A percentile compares a stretch with the other conserved stretches of the same genome.
Evolutionary conservation across 192 early-diverging fungal species (phyloP).

Genomic region (Oehlia diaphana): DNA sequence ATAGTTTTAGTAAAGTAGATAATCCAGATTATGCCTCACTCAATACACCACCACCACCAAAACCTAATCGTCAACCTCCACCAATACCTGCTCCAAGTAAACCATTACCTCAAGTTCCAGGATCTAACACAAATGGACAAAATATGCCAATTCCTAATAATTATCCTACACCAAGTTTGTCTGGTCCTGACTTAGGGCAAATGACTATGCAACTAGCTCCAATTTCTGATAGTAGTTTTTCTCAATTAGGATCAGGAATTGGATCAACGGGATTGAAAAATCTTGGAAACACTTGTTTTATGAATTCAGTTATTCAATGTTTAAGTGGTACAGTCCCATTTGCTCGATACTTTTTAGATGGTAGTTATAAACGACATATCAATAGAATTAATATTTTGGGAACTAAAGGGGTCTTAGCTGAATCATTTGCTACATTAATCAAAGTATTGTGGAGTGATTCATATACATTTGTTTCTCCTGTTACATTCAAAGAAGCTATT

Average conservation of each 20-base stretch:
- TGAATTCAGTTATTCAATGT: slow-evolving; percentile 84
- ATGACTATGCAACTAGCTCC: slow-evolving; percentile 32
- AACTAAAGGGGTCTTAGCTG: slow-evolving; percentile 69
- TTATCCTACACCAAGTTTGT: slow-evolving; percentile 43
- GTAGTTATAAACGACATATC: slow-evolving; percentile 61
- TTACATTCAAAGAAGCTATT: slow-evolving; percentile 73
- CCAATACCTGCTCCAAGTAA: slow-evolving; percentile 26
- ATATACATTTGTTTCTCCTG: slow-evolving; percentile 76
- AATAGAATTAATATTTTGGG: slow-evolving; percentile 70
- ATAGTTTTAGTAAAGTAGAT: slow-evolving; percentile 46
- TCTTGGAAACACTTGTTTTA: slow-evolving; percentile 84
- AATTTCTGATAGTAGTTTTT: slow-evolving; percentile 36
- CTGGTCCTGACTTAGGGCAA: slow-evolving; percentile 41
- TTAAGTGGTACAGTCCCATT: slow-evolving; percentile 70
- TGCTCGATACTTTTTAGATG: slow-evolving; percentile 70
- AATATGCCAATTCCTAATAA: background rate
- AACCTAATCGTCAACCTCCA: background rate
- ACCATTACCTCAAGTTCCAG: slow-evolving; percentile 15
- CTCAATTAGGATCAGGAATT: slow-evolving; percentile 50
- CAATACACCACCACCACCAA: background rate
- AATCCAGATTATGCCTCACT: slow-evolving; percentile 32
- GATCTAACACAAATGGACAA: background rate
- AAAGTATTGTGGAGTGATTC: slow-evolving; percentile 81
- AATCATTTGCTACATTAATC: slow-evolving; percentile 77
- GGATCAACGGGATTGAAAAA: slow-evolving; percentile 76